Conservation (phyloP, 2,329 filamentous ascomycete genomes). For the Pestalotiopsis sp. region DNA sequence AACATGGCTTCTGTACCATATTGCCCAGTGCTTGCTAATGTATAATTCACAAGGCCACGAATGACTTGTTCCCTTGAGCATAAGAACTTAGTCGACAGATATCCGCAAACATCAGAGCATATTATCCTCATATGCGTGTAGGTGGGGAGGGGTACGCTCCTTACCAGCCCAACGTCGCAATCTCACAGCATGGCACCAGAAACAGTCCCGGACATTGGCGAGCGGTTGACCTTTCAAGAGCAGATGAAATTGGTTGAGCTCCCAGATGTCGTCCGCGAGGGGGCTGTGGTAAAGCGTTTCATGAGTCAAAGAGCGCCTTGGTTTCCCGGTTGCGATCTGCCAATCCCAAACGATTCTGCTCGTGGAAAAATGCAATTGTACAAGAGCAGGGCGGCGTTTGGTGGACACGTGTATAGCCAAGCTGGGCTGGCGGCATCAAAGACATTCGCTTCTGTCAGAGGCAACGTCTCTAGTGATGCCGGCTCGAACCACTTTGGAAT, state of each 20-base stretch:
- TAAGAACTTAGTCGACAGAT: neutral
- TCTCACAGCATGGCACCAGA: slow-evolving; percentile 2
- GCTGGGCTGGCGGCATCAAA: slow-evolving; percentile 39
- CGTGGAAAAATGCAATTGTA: slow-evolving; percentile 13
- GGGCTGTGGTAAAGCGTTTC: slow-evolving; percentile 28
- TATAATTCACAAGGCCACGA: no score
- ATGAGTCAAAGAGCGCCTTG: slow-evolving; percentile 38
- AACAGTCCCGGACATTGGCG: neutral
- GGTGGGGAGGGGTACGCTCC: neutral
- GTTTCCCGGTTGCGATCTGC: slow-evolving; percentile 33
- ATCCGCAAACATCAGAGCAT: neutral
- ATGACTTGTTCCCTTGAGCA: neutral
- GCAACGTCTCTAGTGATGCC: slow-evolving; percentile 11
- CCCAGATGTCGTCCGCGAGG: slow-evolving; percentile 21
- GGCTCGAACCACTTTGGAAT: slow-evolving; percentile 32
- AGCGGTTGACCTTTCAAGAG: slow-evolving; percentile 38
- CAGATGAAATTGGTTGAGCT: slow-evolving; percentile 34
- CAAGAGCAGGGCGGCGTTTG: slow-evolving; percentile 34
- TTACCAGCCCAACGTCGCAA: neutral
- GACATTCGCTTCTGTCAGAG: slow-evolving; percentile 32
- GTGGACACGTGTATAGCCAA: slow-evolving; percentile 48
- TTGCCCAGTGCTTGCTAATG: neutral
- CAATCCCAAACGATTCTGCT: slow-evolving; percentile 7
- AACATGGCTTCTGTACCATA: neutral
- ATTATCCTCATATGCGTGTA: neutral